These are phyloP conservation scores for Leersia perrieri DNA, from an alignment of 176 grass and related monocot genomes.

Conservation along the genomic window DNA sequence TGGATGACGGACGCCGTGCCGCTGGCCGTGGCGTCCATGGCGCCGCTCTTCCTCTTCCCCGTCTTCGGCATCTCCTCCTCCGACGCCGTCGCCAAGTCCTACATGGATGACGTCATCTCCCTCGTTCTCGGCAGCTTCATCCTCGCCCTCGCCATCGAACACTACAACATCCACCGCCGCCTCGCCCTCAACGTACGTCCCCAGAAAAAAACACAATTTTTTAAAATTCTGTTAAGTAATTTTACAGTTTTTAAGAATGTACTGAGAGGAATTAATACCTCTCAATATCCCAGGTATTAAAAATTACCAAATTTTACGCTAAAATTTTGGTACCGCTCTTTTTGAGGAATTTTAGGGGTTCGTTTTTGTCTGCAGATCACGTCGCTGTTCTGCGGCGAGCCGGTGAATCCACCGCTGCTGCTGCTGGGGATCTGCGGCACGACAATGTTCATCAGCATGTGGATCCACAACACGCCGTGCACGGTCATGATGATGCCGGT, in stretches of 20 bases:
- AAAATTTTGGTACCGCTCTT: too few species aligned
- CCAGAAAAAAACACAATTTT: too few species aligned
- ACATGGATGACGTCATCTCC: constrained; percentile 98
- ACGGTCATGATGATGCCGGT: constrained; percentile 92
- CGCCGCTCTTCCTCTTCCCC: constrained; percentile 90
- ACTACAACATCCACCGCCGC: constrained; percentile 89
- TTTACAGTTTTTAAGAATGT: too few species aligned
- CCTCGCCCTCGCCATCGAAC: constrained; percentile 86
- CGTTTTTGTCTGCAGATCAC: constrained; percentile 75
- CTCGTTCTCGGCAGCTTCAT: constrained; percentile 96
- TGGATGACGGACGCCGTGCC: constrained; percentile 85
- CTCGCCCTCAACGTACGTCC: constrained; percentile 74
- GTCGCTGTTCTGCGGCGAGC: constrained; percentile 69
- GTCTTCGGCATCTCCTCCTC: constrained; percentile 64
- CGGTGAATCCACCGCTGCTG: constrained; percentile 59
- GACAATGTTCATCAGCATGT: constrained; percentile 80
- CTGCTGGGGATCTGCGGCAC: constrained; percentile 73
- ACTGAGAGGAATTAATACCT: too few species aligned
- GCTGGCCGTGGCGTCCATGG: constrained; percentile 84
- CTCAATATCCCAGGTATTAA: too few species aligned
- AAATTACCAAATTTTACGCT: too few species aligned
- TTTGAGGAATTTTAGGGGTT: too few species aligned
- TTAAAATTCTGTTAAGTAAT: too few species aligned
- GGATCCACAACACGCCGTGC: constrained; percentile 93
- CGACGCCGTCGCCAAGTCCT: constrained; percentile 58